Base-by-base conservation (phyloP, 495 filamentous ascomycete genomes). In the Aspergillus cristatus region DNA sequence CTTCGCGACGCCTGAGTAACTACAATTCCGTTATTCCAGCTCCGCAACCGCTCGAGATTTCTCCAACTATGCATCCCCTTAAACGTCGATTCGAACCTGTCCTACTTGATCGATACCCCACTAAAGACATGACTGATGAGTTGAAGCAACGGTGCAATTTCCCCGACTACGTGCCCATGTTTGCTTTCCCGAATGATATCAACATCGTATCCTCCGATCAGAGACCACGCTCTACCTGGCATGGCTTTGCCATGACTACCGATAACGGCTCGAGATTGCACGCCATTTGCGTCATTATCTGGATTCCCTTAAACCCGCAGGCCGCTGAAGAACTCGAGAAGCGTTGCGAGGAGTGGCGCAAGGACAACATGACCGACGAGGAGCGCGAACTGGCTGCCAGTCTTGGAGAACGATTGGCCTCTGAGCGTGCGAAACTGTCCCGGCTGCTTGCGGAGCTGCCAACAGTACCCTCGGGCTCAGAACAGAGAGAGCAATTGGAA, bases 121-220 rank as follows among this genome's bases (percentile, higher is more conserved):
- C 85, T 26, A 83, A 84, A 53, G 73, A 75, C 45, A 82, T 88
- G 64, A 53, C 74, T n/a, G 90, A 95, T 17, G 86, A 94, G 45
- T 48, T 77, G 39, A 79, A 83, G 52, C 74, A 82, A 52, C 79
- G 91, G 50, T 88, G 86, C 30, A 78, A 76, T 36, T 96, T 98
- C 55, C 91, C 91, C 3, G 90, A 98, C 53, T 97, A 95, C 48
- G 86, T 98, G 26, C 91, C 91, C 17, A 97, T 98, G 91, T 98
- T 97, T 51, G 88, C 91, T 14, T 98, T 97, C 51, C 91, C 91
- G 18, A 95, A 98, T 58, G 91, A 98, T 60, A 86, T 98, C 48
- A 86, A 86, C 40, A 90, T 98, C 35, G 84, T 97, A 6, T 95
- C 91, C 7, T 86, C 86, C 1, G 91, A 98, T 52, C 88, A 97